phyloP scores from a whole-genome alignment of 495 filamentous ascomycete species.

The Astrocystis sublimbata region DNA sequence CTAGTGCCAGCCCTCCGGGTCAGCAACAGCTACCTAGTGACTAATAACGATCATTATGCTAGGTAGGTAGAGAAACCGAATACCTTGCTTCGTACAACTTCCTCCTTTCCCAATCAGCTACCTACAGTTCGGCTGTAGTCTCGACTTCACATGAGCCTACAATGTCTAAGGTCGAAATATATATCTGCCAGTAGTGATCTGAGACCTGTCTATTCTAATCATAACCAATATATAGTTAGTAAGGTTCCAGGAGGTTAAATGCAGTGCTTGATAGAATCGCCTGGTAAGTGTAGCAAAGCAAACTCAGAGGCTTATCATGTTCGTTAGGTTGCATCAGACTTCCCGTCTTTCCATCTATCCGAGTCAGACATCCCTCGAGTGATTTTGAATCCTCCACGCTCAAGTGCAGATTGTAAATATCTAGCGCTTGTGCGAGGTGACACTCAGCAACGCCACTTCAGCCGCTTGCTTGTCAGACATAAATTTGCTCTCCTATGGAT shows the following conservation, averaged over 20 bases:
- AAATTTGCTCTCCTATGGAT: no score
- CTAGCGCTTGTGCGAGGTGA: constrained; percentile 6
- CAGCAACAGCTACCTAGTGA: neutral
- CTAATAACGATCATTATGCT: neutral
- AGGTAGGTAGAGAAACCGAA: no score
- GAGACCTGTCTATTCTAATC: no score
- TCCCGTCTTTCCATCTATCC: neutral
- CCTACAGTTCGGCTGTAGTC: no score
- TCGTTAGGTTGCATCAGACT: neutral
- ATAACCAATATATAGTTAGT: no score
- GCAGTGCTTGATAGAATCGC: no score
- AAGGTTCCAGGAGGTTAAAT: no score
- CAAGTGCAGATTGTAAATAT: constrained; percentile 6
- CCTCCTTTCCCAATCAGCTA: no score
- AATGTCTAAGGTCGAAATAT: no score
- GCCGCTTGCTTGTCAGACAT: neutral
- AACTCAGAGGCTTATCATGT: neutral
- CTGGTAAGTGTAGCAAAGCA: neutral
- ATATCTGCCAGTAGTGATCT: no score
- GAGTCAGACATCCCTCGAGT: neutral
- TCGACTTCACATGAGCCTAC: no score
- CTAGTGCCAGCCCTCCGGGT: neutral
- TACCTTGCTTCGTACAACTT: no score
- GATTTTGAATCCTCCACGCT: neutral
- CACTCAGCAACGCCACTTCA: neutral